phyloP scores from a whole-genome alignment of 2,329 filamentous ascomycete genomes.

The Conoideocrella luteorostrata region DNA sequence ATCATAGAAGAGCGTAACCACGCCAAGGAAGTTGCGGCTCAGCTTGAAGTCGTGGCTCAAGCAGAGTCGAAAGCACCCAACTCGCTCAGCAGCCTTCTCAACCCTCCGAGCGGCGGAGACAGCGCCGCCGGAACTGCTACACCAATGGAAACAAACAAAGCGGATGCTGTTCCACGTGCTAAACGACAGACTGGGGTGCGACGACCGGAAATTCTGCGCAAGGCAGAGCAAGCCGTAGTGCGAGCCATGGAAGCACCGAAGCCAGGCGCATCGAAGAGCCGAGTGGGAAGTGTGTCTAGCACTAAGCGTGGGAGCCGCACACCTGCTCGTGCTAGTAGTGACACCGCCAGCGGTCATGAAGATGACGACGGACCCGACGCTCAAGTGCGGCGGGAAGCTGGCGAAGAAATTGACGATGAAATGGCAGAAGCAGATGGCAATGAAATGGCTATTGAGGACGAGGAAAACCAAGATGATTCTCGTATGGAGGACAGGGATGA shows the following conservation, averaged over 20 bases:
- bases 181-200: conserved; percentile 39
- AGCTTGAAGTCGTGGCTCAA: conserved; percentile 24
- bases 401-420: conserved; percentile 28
- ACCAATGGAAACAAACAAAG: conserved; percentile 33
- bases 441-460: conserved; percentile 23
- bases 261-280: conserved; percentile 36
- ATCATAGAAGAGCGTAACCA: conserved; percentile 40
- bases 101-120: conserved; percentile 34
- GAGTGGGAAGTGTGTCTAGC: conserved; percentile 46
- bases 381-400: conserved; percentile 29
- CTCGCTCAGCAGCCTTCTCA: conserved; percentile 36
- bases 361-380: conserved; percentile 36
- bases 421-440: conserved; percentile 35
- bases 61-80: conserved; percentile 24
- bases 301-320: conserved; percentile 37
- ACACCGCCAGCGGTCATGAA: conserved; percentile 32
- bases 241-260: conserved; percentile 45
- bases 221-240: conserved; percentile 52
- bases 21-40: conserved; percentile 34
- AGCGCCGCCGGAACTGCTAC: conserved; percentile 26
- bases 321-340: conserved; percentile 29
- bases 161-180: conserved; percentile 31
- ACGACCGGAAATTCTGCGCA: conserved; percentile 52
- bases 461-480: too few relatives aligned
- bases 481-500: conserved; percentile 22